phyloP scores from a whole-genome alignment of 768 basidiomycete genomes.

The Terana coerulea region DNA sequence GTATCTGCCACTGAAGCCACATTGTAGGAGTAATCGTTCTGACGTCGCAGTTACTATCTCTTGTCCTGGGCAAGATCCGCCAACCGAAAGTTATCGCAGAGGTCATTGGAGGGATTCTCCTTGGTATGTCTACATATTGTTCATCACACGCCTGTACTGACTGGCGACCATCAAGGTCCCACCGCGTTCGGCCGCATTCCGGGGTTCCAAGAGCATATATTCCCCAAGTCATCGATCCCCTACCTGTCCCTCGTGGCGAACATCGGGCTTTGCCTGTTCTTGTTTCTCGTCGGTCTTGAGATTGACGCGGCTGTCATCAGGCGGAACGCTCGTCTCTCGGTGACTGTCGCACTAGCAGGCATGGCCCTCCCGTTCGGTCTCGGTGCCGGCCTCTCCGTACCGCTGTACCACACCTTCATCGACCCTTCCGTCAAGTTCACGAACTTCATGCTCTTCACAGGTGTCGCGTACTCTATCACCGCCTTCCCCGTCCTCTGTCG shows the following conservation, averaged over 20 bases:
- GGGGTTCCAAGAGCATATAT: constrained; percentile 82
- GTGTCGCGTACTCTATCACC: constrained; percentile 86
- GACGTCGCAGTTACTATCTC: constrained; percentile 72
- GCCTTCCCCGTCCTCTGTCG: constrained; percentile 85
- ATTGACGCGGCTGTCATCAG: constrained; percentile 79
- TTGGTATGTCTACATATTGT: constrained; percentile 41
- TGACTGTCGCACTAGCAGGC: constrained; percentile 73
- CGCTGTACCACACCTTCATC: constrained; percentile 75
- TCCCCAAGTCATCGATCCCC: constrained; percentile 65
- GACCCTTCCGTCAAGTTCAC: constrained; percentile 66
- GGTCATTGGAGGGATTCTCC: constrained; percentile 85
- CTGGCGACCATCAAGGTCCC: constrained; percentile 32
- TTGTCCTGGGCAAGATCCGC: constrained; percentile 64
- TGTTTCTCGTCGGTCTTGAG: constrained; percentile 92
- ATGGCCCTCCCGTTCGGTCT: constrained; percentile 87
- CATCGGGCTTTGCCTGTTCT: constrained; percentile 83
- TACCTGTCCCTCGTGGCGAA: constrained; percentile 86
- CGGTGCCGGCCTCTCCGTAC: constrained; percentile 65
- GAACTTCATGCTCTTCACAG: constrained; percentile 92
- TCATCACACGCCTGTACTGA: neutral
- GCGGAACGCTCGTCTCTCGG: constrained; percentile 67
- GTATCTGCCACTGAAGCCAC: neutral
- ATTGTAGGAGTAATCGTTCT: constrained; percentile 75
- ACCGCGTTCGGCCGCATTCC: constrained; percentile 80
- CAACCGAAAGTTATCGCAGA: constrained; percentile 88